Evolutionary conservation across 208 protist species (phyloP).

Genomic region (Vickermania spadyakhi): DNA sequence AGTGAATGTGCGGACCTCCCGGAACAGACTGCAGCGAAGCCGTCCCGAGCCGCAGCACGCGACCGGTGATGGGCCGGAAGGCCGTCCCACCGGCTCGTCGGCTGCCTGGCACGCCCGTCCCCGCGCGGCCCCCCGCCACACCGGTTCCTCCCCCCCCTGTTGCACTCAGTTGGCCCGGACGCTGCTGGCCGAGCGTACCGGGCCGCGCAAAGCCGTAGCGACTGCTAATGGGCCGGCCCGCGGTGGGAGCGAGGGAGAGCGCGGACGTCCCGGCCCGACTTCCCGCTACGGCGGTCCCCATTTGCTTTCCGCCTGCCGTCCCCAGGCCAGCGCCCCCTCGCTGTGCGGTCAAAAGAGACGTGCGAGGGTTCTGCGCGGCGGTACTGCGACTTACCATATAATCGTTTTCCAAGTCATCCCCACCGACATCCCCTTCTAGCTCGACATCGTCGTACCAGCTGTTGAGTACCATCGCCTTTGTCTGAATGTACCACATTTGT

Average conservation of each 20-base stretch:
- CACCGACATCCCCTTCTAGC: slow-evolving; percentile 91
- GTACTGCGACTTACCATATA: slow-evolving; percentile 52
- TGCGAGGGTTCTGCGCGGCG: slow-evolving; percentile 68
- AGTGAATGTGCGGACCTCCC: slow-evolving; percentile 79
- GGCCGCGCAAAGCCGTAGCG: slow-evolving; percentile 76
- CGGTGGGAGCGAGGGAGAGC: slow-evolving; percentile 21
- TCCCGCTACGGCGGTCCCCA: slow-evolving; percentile 18
- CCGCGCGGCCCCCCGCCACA: slow-evolving; percentile 16
- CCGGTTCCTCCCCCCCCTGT: slow-evolving; percentile 12
- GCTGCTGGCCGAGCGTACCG: slow-evolving; percentile 40
- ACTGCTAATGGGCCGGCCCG: slow-evolving; percentile 47
- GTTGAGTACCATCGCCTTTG: slow-evolving; percentile 80
- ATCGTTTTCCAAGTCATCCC: slow-evolving; percentile 88
- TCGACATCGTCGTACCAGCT: slow-evolving; percentile 94
- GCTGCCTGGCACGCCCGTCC: slow-evolving; percentile 21
- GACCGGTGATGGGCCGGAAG: slow-evolving; percentile 70
- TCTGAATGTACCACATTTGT: slow-evolving; percentile 91
- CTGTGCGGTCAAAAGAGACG: slow-evolving; percentile 50
- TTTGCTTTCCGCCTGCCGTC: slow-evolving; percentile 8
- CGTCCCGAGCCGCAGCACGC: slow-evolving; percentile 91
- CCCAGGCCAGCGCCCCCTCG: slow-evolving; percentile 24
- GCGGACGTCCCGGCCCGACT: slow-evolving; percentile 16
- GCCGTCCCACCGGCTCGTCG: background rate
- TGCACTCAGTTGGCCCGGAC: slow-evolving; percentile 20
- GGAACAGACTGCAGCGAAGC: slow-evolving; percentile 78